Percentiles rank a stretch among this genome's conserved stretches.
Evolutionary conservation across 1,284 basidiomycete genomes (phyloP).

Genomic region (Cutaneotrichosporon sp.): DNA sequence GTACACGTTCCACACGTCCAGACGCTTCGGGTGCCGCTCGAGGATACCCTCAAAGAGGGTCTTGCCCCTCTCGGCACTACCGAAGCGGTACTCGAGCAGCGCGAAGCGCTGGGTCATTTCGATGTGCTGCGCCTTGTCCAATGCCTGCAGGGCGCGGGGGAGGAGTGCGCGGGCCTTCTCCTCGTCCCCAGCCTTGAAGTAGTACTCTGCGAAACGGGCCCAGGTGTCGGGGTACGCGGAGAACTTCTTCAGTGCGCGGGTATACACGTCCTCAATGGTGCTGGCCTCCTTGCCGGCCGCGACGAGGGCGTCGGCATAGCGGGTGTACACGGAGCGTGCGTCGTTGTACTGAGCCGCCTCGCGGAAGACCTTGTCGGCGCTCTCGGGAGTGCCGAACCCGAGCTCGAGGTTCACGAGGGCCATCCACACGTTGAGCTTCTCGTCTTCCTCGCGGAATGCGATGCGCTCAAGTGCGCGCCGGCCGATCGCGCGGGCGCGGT

Average conservation of each 20-base stretch:
- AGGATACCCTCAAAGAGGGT: constrained; percentile 96
- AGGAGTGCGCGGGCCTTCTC: constrained; percentile 82
- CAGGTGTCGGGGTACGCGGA: constrained; percentile 85
- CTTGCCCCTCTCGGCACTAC: constrained; percentile 88
- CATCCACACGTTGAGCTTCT: constrained; percentile 97
- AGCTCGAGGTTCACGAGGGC: constrained; percentile 94
- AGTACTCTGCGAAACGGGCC: constrained; percentile 75
- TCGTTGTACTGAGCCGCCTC: constrained; percentile 89
- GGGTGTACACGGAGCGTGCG: constrained; percentile 80
- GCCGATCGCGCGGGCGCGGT: constrained; percentile 85
- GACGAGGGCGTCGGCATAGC: constrained; percentile 77
- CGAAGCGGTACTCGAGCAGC: constrained; percentile 88
- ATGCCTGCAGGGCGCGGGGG: constrained; percentile 80
- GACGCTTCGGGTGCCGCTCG: constrained; percentile 86
- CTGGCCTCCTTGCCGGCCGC: constrained; percentile 69
- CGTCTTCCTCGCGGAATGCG: constrained; percentile 91
- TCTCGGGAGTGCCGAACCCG: constrained; percentile 79
- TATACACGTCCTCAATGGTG: constrained; percentile 82
- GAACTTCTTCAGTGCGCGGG: constrained; percentile 85
- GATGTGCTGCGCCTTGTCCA: constrained; percentile 93
- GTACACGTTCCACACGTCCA: constrained; percentile 95
- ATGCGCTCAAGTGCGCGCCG: constrained; percentile 81
- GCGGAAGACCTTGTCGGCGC: constrained; percentile 72
- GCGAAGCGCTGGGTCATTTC: constrained; percentile 93
- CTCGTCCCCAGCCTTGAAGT: constrained; percentile 63